phyloP scores from a whole-genome alignment of 2,329 filamentous ascomycete genomes.

The Colletotrichum tropicale region DNA sequence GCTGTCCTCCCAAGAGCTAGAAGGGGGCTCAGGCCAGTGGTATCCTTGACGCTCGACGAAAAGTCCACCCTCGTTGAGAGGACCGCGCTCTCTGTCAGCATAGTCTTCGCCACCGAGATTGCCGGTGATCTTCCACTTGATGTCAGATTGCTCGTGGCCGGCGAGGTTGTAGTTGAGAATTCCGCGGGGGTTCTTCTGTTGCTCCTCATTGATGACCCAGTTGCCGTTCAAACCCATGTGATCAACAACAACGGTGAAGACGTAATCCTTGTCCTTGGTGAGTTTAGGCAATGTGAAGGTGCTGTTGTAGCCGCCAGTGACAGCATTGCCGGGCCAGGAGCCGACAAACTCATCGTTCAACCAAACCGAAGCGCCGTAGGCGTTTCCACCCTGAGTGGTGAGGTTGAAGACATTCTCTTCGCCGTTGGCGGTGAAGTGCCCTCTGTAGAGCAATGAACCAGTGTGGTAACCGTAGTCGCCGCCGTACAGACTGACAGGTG shows the following conservation, averaged over 20 bases:
- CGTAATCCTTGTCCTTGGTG: slow-evolving; percentile 53
- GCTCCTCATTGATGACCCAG: slow-evolving; percentile 57
- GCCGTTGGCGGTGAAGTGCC: slow-evolving; percentile 65
- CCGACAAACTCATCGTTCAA: slow-evolving; percentile 65
- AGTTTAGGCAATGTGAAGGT: slow-evolving; percentile 61
- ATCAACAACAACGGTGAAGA: slow-evolving; percentile 71
- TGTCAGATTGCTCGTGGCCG: slow-evolving; percentile 47
- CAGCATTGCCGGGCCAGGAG: slow-evolving; percentile 61
- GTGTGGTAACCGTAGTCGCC: slow-evolving; percentile 75
- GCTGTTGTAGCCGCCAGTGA: slow-evolving; percentile 49
- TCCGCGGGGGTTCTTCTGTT: slow-evolving; percentile 63
- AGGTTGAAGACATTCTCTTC: slow-evolving; percentile 59
- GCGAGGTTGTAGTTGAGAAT: slow-evolving; percentile 61
- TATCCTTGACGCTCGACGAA: slow-evolving; percentile 62
- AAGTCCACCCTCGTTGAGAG: slow-evolving; percentile 65
- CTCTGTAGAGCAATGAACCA: slow-evolving; percentile 69
- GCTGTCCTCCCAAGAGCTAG: slow-evolving; percentile 42
- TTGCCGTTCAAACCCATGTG: slow-evolving; percentile 72
- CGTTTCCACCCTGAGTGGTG: slow-evolving; percentile 66
- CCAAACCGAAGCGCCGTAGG: slow-evolving; percentile 69
- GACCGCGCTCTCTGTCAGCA: slow-evolving; percentile 57
- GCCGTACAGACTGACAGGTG: slow-evolving; percentile 67
- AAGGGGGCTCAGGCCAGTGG: slow-evolving; percentile 55
- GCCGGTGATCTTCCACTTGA: slow-evolving; percentile 67
- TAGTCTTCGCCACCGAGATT: slow-evolving; percentile 66